Base-by-base conservation (phyloP, 1,284 basidiomycete species). In the Athelia sp. region DNA sequence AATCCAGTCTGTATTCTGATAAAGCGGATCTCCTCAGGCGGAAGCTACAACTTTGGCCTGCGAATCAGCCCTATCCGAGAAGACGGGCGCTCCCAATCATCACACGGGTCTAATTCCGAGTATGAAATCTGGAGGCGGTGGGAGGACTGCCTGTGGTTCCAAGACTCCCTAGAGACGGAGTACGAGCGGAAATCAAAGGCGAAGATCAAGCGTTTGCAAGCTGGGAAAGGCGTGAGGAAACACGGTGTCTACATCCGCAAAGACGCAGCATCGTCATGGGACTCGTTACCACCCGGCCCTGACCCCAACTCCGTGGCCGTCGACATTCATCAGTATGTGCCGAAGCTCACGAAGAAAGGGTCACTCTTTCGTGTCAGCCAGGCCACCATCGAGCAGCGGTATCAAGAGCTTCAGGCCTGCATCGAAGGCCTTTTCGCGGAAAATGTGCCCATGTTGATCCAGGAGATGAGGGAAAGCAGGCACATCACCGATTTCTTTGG, bases 281-380 rank as follows among this genome's bases (percentile, higher is more conserved):
- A 90, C 49, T 89, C 87, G 1, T 72, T 90, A n/a, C 88, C 88
- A 13, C 84, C 85, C n/a, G 88, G 87, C 13, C 87, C 88, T 15
- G 76, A 87, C 57, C 86, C 84, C 2, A 78, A 76, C 40, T 80
- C 81, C 21, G 76, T 90, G 34, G 79, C 81, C 13, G 76, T 72
- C 47, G 77, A 86, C 54, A 72, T 90, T 44, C 84, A 89, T 57
- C 59, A 76, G 1, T 66, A 80, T 56, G 62, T 90, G 2, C 87
- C 88, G 15, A 73, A 71, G 50, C 72, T 90, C 29, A 78, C 79
- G 3, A 86, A 82, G 66, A 87, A 83, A 60, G 83, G 78, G 4
- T 82, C 81, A 0, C 55, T 90, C 36, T 90, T 90, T 65, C 77
- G 81, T 31, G 73, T 81, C 1, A 86, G 78, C 58, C 79, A 80